These are phyloP conservation scores for Phytophthora chlamydospora DNA, from an alignment of 352 stramenopile species.

Conservation along the genomic window DNA sequence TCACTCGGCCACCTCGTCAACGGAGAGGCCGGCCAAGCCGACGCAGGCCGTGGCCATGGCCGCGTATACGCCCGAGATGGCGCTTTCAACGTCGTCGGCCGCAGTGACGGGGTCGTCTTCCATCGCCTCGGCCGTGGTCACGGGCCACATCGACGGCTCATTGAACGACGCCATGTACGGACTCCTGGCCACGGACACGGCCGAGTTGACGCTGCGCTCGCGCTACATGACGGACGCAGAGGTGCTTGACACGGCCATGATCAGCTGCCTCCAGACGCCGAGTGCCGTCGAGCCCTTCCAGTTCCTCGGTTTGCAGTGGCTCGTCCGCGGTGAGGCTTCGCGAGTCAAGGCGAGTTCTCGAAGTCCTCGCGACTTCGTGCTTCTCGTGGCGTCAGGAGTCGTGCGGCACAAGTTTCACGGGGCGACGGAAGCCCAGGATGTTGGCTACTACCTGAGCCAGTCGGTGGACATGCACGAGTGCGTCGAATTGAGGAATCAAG, in stretches of 20 bases:
- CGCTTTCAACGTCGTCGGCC: conserved; percentile 5
- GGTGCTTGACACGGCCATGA: conserved; percentile 32
- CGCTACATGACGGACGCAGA: conserved; percentile 38
- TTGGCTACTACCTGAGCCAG: conserved; percentile 34
- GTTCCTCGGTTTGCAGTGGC: conserved; percentile 42
- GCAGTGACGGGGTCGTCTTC: conserved; percentile 14
- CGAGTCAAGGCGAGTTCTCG: conserved; percentile 21
- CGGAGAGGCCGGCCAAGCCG: conserved; percentile 7
- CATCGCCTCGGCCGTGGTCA: conserved; percentile 26
- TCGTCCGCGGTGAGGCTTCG: conserved; percentile 27
- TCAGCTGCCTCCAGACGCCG: conserved; percentile 29
- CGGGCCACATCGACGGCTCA: conserved; percentile 34
- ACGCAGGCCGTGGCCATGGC: conserved; percentile 36
- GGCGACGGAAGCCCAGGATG: conserved; percentile 8
- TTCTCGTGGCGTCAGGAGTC: conserved; percentile 37
- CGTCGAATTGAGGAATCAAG: conserved; percentile 12
- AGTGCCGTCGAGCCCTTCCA: conserved; percentile 34
- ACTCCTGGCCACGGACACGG: conserved; percentile 31
- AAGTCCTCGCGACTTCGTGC: conserved; percentile 40
- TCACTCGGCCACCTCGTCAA: conserved; percentile 2
- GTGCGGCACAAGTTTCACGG: conserved; percentile 18
- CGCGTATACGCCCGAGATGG: conserved; percentile 31
- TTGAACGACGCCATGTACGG: conserved; percentile 49
- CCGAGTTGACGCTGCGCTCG: conserved; percentile 37
- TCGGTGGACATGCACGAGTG: conserved; percentile 26